Conservation (phyloP, 2,329 filamentous ascomycete species). For the Apiospora kogelbergensis region DNA sequence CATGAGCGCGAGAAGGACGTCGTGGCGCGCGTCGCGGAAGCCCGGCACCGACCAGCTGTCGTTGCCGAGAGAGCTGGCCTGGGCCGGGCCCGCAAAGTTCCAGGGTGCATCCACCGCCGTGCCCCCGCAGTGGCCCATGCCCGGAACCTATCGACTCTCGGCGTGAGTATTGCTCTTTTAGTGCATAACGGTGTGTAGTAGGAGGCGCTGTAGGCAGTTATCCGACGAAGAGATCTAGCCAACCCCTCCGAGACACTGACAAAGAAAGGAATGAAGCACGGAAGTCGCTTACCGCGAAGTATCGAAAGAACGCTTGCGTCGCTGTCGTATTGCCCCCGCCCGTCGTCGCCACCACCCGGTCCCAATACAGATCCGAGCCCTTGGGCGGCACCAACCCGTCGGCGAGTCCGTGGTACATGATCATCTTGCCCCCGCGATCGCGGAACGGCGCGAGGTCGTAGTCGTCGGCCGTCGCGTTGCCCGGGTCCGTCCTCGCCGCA, state of each 20-base stretch:
- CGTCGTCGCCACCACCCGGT: conserved; percentile 27
- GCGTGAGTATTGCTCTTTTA: too few relatives aligned
- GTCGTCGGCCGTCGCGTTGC: conserved; percentile 37
- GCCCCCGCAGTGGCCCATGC: conserved; percentile 49
- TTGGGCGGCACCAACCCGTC: conserved; percentile 41
- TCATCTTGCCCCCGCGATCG: conserved; percentile 40
- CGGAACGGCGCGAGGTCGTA: conserved; percentile 40
- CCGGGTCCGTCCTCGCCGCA: conserved; percentile 36
- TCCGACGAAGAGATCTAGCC: too few relatives aligned
- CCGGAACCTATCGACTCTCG: too few relatives aligned
- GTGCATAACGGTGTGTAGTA: too few relatives aligned
- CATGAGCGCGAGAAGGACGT: conserved; percentile 38
- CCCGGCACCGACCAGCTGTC: conserved; percentile 35
- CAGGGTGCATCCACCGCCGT: conserved; percentile 39
- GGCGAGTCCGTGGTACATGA: conserved; percentile 46
- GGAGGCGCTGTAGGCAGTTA: too few relatives aligned
- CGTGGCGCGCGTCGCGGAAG: conserved; percentile 35
- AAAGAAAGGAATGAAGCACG: too few relatives aligned
- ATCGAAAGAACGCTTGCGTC: conserved; percentile 50
- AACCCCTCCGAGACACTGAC: too few relatives aligned
- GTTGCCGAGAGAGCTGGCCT: conserved; percentile 28
- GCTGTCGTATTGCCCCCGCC: conserved; percentile 24
- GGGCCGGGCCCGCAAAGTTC: conserved; percentile 36
- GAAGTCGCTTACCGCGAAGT: conserved; percentile 54
- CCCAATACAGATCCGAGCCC: conserved; percentile 36